Evolutionary conservation across 257 asterid species (phyloP), one percentile per base, ranked within the genome.

Genomic region (Gentiana straminea): DNA sequence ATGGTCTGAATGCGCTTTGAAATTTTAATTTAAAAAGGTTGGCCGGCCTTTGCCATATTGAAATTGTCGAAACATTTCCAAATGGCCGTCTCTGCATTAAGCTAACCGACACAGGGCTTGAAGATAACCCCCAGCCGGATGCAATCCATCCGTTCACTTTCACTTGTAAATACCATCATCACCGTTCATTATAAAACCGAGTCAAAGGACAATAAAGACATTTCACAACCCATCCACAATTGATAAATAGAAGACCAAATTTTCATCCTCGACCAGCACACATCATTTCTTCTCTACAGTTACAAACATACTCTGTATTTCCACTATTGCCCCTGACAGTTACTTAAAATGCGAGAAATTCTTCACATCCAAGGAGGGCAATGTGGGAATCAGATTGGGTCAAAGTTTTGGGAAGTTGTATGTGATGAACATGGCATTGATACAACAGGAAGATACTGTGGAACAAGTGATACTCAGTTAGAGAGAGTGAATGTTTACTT

Each of bases 341-440:
- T 39, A 15, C 38, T 49, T 33, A 55, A 55, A 15, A 55, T 55
- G 60, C 60, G 60, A 13, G 60, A 55, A 39, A 55, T 55, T 24
- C 60, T 55, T 55, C 60, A 55, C 33, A 55, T 55, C 24, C 24
- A 24, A 24, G 24, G 24, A 1, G 24, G 24, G 24, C 24, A 24
- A 24, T 24, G 24, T 24, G 24, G 24, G 24, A 24, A 24, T 24
- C 24, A 24, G 24, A 24, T 24, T 24, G 24, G 24, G 24, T 24
- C 24, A 24, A 24, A 24, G 24, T 24, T 24, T 24, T 24, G 24
- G 24, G 24, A 24, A 24, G 24, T 24, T 39, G 60, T 55, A 8
- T 55, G 60, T 8, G 60, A 55, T 55, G 60, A 55, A 55, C 60
- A 55, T 39, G 60, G 60, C 10, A 55, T 55, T 38, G 60, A 55